phyloP scores from a whole-genome alignment of 148 eudicot genomes.

The Persicaria tinctoria region DNA sequence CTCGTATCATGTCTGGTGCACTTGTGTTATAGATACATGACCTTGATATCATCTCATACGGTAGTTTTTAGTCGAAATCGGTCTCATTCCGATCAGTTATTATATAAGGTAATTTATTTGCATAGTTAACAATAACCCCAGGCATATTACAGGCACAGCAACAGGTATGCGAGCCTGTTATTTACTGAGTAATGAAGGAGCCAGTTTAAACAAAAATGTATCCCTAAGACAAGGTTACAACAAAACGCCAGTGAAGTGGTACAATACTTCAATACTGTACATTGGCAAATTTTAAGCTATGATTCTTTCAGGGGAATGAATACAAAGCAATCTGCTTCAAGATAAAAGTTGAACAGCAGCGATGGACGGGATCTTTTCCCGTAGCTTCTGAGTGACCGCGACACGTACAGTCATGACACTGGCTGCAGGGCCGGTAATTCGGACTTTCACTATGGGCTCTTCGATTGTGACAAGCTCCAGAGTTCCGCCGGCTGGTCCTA shows the following conservation, averaged over 20 bases:
- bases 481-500: conserved; percentile 83
- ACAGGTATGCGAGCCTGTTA: background rate
- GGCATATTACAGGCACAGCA: background rate
- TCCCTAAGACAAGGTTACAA: background rate
- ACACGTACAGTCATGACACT: conserved; percentile 95
- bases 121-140: background rate
- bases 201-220: background rate
- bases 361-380: conserved; percentile 85
- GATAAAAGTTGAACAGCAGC: conserved; percentile 91
- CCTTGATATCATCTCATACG: too few relatives aligned
- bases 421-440: conserved; percentile 86
- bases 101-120: background rate
- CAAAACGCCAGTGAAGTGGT: conserved; percentile 6
- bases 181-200: background rate
- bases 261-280: background rate
- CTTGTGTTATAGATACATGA: too few relatives aligned
- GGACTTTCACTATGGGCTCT: conserved; percentile 81
- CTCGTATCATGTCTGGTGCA: too few relatives aligned
- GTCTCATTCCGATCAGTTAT: too few relatives aligned
- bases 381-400: conserved; percentile 85
- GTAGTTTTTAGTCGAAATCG: too few relatives aligned
- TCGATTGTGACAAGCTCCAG: conserved; percentile 74
- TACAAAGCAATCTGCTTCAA: conserved; percentile 11
- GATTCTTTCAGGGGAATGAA: background rate
- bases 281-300: background rate